Evolutionary conservation across 495 filamentous ascomycete genomes (phyloP), one percentile per base, ranked within the genome.

Genomic region (Aspergillus cristatus): DNA sequence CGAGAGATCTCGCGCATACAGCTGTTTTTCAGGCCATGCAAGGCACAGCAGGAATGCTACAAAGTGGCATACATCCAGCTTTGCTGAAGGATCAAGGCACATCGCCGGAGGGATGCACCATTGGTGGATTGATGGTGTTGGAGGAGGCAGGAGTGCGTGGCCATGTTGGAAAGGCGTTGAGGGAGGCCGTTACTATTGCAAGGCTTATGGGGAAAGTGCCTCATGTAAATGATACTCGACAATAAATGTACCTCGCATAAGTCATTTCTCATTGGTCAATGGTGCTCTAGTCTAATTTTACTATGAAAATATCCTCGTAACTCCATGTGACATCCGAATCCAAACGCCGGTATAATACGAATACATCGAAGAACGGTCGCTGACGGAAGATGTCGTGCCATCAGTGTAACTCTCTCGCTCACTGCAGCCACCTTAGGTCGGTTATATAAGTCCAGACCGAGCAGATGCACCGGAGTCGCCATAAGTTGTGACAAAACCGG

Each of bases 61-160:
- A 60, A 41, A 54, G 50, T 28, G 66, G 66, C 1, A 50, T 59
- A 20, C 58, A 65, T 35, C 65, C 65, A 7, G 53, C 56, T 11
- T 10, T 60, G 15, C 37, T 70, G 12, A 51, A 50, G 24, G 65
- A 68, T 28, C 58, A 65, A 41, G 64, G 60, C 0, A 60, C 65
- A 0, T 58, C 62, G 3, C 60, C 63, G 0, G 63, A 58, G 28
- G 65, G 66, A 6, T 68, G 62, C 35, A 70, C 66, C 10, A 67
- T 68, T 46, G 63, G 57, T 0, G 66, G 66, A 1, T 41, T 66
- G 33, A 62, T 67, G 54, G 57, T 66, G 12, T 42, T 70, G 41
- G 65, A 69, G 43, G 62, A 67, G 41, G 56, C 43, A 2, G 62
- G 53, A 11, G 58, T 68, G 11, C 46, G 65, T n/a, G 62, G 65